phyloP scores from a whole-genome alignment of 2,329 filamentous ascomycete genomes.

The Esteya vermicola region DNA sequence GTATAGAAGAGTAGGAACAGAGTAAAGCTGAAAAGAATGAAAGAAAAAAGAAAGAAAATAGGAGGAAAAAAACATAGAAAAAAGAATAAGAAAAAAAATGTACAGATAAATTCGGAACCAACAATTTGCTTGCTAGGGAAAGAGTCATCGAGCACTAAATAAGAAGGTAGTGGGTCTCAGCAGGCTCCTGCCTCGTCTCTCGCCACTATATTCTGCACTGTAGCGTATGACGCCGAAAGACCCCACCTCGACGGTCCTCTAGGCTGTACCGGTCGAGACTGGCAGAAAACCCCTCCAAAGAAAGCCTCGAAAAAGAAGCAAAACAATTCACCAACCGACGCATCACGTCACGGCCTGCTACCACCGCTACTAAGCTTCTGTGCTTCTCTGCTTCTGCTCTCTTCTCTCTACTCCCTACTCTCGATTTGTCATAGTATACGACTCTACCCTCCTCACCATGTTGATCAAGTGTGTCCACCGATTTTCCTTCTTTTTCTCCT shows the following conservation, averaged over 20 bases:
- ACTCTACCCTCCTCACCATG: conserved; percentile 16
- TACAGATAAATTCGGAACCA: background rate
- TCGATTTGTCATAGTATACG: background rate
- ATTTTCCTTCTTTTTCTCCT: background rate
- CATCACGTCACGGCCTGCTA: too few relatives aligned
- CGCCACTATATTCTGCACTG: background rate
- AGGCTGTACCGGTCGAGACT: too few relatives aligned
- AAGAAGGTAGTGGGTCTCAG: background rate
- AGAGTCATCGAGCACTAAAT: background rate
- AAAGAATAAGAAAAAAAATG: too few relatives aligned
- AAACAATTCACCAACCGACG: too few relatives aligned
- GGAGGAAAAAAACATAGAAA: too few relatives aligned
- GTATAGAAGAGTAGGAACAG: too few relatives aligned
- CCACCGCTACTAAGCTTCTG: too few relatives aligned
- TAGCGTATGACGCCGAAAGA: too few relatives aligned
- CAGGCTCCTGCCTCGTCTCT: background rate
- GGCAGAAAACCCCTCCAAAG: too few relatives aligned
- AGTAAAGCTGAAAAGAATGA: too few relatives aligned
- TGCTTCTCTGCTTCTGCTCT: background rate
- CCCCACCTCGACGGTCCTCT: background rate
- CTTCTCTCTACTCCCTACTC: background rate
- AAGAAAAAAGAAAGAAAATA: too few relatives aligned
- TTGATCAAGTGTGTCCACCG: conserved; percentile 31
- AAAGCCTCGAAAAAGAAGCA: too few relatives aligned
- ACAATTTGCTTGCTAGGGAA: background rate